phyloP scores from a whole-genome alignment of 768 basidiomycete genomes.

The Pleurotus eryngii region DNA sequence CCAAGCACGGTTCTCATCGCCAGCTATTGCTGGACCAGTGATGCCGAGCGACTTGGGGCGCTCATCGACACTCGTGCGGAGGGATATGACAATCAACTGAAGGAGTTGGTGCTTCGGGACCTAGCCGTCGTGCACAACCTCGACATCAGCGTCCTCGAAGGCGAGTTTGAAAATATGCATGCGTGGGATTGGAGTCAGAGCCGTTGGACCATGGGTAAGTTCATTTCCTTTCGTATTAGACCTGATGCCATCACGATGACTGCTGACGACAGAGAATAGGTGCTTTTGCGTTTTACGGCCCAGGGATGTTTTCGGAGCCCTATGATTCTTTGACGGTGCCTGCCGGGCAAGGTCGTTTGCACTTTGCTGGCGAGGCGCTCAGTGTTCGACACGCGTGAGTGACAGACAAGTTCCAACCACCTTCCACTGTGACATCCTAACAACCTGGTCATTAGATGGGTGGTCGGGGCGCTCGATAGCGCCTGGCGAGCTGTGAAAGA shows the following conservation, averaged over 20 bases:
- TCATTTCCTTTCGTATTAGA: background rate
- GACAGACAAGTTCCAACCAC: too few species aligned
- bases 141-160: slow-evolving; percentile 14
- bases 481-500: slow-evolving; percentile 30
- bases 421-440: background rate
- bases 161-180: slow-evolving; percentile 18
- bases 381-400: slow-evolving; percentile 31
- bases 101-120: slow-evolving; percentile 26
- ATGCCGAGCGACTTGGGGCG: slow-evolving; percentile 33
- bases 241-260: background rate
- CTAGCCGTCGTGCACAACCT: slow-evolving; percentile 26
- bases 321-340: slow-evolving; percentile 28
- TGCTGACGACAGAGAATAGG: slow-evolving; percentile 20
- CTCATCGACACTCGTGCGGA: slow-evolving; percentile 21
- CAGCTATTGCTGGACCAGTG: slow-evolving; percentile 37
- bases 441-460: slow-evolving; percentile 24
- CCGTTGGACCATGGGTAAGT: slow-evolving; percentile 30
- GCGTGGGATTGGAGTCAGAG: slow-evolving; percentile 33
- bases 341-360: slow-evolving; percentile 23
- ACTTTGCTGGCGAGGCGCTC: slow-evolving; percentile 34
- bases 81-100: slow-evolving; percentile 17
- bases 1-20: slow-evolving; percentile 32
- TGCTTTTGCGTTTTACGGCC: slow-evolving; percentile 37
- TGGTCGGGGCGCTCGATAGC: slow-evolving; percentile 34
- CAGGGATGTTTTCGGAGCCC: slow-evolving; percentile 31